Evolutionary conservation across 2,329 filamentous ascomycete genomes (phyloP).

Genomic region (Scolecobasidium constrictum): DNA sequence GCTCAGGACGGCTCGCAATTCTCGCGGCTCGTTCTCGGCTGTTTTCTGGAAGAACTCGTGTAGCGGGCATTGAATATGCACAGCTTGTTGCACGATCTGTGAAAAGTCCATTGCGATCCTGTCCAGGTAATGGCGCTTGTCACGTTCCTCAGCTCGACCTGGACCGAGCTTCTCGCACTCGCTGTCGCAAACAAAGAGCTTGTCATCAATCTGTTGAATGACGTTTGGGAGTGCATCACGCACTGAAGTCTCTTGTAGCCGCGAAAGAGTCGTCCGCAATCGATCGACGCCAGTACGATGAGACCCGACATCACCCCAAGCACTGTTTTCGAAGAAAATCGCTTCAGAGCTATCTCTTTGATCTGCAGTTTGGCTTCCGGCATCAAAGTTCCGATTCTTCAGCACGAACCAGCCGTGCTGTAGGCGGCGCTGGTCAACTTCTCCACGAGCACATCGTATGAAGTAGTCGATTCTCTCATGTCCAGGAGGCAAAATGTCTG

Average conservation of each 20-base stretch:
- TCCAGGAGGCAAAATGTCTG: conserved; percentile 19
- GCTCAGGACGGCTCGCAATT: conserved; percentile 45
- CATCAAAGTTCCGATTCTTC: conserved; percentile 20
- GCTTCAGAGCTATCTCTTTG: conserved; percentile 18
- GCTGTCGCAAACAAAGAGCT: background rate
- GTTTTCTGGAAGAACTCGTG: conserved; percentile 17
- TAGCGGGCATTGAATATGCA: conserved; percentile 14
- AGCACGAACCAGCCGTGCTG: conserved; percentile 26
- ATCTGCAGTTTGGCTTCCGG: conserved; percentile 12
- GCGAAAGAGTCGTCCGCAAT: conserved; percentile 9
- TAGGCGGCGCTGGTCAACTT: conserved; percentile 13
- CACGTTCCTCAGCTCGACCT: conserved; percentile 18
- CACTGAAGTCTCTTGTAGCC: conserved; percentile 32
- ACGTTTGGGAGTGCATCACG: conserved; percentile 9
- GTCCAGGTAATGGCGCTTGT: background rate
- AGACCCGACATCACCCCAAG: background rate
- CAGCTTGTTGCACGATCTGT: background rate
- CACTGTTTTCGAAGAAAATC: conserved; percentile 2
- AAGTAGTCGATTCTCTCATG: too few species aligned
- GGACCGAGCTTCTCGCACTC: conserved; percentile 32
- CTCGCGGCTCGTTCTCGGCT: conserved; percentile 18
- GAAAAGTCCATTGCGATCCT: conserved; percentile 17
- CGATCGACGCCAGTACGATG: conserved; percentile 1
- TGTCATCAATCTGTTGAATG: background rate
- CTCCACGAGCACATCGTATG: too few species aligned